phyloP scores from a whole-genome alignment of 2,329 filamentous ascomycete genomes.

The Alternaria novae-zelandiae region DNA sequence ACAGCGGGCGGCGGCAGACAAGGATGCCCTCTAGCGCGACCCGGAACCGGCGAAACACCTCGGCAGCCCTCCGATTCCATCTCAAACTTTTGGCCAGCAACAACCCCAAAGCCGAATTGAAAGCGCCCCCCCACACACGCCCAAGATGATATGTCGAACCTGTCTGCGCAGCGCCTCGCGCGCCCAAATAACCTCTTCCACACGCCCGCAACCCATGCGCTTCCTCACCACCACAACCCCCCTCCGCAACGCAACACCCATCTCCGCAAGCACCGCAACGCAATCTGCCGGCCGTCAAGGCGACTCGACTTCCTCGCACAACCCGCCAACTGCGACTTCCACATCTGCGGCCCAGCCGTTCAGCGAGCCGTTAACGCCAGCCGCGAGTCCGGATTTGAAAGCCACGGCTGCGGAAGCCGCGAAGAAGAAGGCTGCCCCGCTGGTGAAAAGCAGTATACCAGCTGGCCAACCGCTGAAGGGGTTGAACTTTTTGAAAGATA shows the following conservation, averaged over 20 bases:
- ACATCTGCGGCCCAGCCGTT: constrained; percentile 56
- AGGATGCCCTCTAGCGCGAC: neutral
- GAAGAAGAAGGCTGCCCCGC: constrained; percentile 38
- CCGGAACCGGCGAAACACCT: constrained; percentile 17
- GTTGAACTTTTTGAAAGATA: constrained; percentile 78
- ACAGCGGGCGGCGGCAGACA: neutral
- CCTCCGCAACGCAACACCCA: constrained; percentile 32
- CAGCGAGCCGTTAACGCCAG: constrained; percentile 48
- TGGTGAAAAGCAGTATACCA: constrained; percentile 58
- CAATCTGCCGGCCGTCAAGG: constrained; percentile 36
- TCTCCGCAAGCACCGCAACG: constrained; percentile 33
- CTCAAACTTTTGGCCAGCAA: constrained; percentile 24
- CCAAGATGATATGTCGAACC: constrained; percentile 49
- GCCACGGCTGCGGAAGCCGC: constrained; percentile 31
- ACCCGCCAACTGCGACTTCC: constrained; percentile 51
- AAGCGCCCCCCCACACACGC: constrained; percentile 1
- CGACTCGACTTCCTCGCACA: constrained; percentile 32
- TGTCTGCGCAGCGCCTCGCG: constrained; percentile 46
- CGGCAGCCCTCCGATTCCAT: constrained; percentile 11
- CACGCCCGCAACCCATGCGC: constrained; percentile 22
- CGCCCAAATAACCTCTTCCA: constrained; percentile 9
- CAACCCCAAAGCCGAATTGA: constrained; percentile 7
- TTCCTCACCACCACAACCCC: constrained; percentile 34
- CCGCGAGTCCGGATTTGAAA: constrained; percentile 28
- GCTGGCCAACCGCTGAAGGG: constrained; percentile 75